Percentiles rank a stretch among this genome's conserved stretches.
Conservation (phyloP, 805 yeast species). For the Barnettozyma sp. region DNA sequence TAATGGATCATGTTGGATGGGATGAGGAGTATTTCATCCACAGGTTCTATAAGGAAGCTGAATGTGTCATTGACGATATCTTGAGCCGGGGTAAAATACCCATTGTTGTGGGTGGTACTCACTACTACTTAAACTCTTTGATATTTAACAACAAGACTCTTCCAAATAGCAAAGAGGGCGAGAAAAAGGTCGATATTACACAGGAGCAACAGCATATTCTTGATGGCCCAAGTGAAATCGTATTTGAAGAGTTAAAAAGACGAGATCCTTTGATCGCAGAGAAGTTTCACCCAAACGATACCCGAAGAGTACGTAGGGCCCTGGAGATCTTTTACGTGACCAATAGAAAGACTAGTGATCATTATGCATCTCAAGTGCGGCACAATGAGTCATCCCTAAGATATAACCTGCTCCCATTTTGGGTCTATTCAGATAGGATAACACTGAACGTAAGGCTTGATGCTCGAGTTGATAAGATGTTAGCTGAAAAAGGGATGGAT, state of each 20-base stretch:
- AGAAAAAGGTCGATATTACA: slow-evolving; percentile 18
- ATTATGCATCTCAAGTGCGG: slow-evolving; percentile 55
- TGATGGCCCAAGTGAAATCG: slow-evolving; percentile 46
- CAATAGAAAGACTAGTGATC: slow-evolving; percentile 59
- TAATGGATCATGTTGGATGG: slow-evolving; percentile 82
- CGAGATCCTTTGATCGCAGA: slow-evolving; percentile 67
- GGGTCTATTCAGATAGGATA: slow-evolving; percentile 70
- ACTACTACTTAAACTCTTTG: slow-evolving; percentile 79
- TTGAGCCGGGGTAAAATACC: slow-evolving; percentile 68
- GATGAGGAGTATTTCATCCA: slow-evolving; percentile 75
- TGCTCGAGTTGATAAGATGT: slow-evolving; percentile 77
- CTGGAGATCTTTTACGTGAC: slow-evolving; percentile 70
- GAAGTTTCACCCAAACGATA: slow-evolving; percentile 90
- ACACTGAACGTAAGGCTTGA: slow-evolving; percentile 61
- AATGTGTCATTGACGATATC: slow-evolving; percentile 52
- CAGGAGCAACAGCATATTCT: slow-evolving; percentile 37
- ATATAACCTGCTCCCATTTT: slow-evolving; percentile 61
- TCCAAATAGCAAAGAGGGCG: slow-evolving; percentile 23
- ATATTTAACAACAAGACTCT: slow-evolving; percentile 65
- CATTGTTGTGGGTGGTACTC: slow-evolving; percentile 92
- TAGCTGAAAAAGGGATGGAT: slow-evolving; percentile 54
- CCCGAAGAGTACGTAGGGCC: slow-evolving; percentile 70
- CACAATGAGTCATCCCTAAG: slow-evolving; percentile 41
- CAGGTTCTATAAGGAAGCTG: slow-evolving; percentile 69
- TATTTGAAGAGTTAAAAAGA: slow-evolving; percentile 41